Conservation (phyloP, 768 basidiomycete species). For the Leccinum olivaceopallidum region DNA sequence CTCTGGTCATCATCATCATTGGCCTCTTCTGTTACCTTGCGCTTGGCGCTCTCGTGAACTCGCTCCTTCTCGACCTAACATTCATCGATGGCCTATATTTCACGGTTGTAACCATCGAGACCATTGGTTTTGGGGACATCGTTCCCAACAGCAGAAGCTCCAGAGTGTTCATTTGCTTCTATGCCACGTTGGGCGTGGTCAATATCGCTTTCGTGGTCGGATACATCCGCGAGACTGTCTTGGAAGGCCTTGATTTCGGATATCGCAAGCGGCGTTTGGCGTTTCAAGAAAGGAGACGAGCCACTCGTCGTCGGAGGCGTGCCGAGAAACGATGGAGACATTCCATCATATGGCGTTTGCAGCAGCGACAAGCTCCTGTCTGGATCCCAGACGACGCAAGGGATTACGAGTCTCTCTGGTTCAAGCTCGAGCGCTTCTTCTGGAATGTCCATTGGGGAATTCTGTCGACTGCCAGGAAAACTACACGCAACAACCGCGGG, state of each 20-base stretch:
- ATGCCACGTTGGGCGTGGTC: conserved; percentile 60
- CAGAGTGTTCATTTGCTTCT: conserved; percentile 61
- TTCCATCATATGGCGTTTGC: conserved; percentile 66
- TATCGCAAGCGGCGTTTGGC: conserved; percentile 55
- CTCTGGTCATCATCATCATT: conserved; percentile 79
- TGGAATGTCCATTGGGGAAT: conserved; percentile 14
- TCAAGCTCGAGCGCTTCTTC: conserved; percentile 9
- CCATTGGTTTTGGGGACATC: conserved; percentile 78
- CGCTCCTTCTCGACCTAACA: conserved; percentile 48
- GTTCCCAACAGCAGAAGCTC: conserved; percentile 48
- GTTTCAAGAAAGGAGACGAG: conserved; percentile 47
- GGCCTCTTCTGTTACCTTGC: conserved; percentile 71
- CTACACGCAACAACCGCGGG: conserved; percentile 7
- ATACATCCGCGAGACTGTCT: conserved; percentile 66
- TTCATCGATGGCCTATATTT: conserved; percentile 83
- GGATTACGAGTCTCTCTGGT: conserved; percentile 9
- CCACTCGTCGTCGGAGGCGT: conserved; percentile 41
- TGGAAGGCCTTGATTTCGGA: conserved; percentile 70
- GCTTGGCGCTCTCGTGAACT: conserved; percentile 63
- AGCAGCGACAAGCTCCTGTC: conserved; percentile 44
- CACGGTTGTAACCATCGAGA: conserved; percentile 71
- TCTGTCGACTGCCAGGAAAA: conserved; percentile 1
- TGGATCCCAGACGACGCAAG: conserved; percentile 49
- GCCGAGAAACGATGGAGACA: conserved; percentile 56
- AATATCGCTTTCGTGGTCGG: conserved; percentile 64